Evolutionary conservation across 2,329 filamentous ascomycete genomes (phyloP).

Genomic region (Fusarium falciforme): DNA sequence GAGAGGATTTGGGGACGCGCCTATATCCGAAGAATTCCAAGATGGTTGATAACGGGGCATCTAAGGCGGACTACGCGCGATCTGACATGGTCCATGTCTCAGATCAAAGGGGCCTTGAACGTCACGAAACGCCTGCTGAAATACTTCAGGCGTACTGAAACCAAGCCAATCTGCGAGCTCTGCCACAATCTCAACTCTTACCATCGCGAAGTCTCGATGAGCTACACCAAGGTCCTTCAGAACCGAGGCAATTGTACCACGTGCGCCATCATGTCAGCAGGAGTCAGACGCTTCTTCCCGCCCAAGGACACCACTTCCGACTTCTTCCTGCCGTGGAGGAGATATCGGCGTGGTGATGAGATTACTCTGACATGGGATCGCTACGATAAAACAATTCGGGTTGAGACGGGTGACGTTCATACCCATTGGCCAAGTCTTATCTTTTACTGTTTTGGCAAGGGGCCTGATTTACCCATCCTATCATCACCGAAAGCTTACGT

Average conservation of each 20-base stretch:
- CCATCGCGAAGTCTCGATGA: not conserved
- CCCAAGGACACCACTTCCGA: not conserved
- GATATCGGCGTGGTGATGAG: not conserved
- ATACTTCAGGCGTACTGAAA: not conserved
- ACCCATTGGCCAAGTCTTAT: slow-evolving; percentile 4
- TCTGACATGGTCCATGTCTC: not conserved
- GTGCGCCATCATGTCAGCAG: slow-evolving; percentile 9
- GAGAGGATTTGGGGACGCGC: not conserved
- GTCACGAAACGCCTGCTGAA: not conserved
- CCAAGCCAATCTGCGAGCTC: not conserved
- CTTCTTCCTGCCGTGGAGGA: slow-evolving; percentile 5
- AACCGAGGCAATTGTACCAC: not conserved
- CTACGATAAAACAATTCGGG: not conserved
- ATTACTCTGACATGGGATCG: slow-evolving; percentile 11
- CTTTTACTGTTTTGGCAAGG: slow-evolving; percentile 10
- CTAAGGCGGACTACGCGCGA: not conserved
- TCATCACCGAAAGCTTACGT: slow-evolving; percentile 11
- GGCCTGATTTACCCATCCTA: not conserved
- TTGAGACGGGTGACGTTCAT: not conserved
- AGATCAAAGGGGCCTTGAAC: not conserved
- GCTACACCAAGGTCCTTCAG: not conserved
- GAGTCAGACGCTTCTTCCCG: not conserved
- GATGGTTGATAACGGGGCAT: not conserved
- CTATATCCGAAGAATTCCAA: not conserved
- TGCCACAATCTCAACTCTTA: not conserved